A percentile compares a stretch with the other conserved stretches of the same genome.
These are phyloP conservation scores for Tricholoma hemisulphureum DNA, from an alignment of 768 basidiomycete genomes.

Conservation along the genomic window DNA sequence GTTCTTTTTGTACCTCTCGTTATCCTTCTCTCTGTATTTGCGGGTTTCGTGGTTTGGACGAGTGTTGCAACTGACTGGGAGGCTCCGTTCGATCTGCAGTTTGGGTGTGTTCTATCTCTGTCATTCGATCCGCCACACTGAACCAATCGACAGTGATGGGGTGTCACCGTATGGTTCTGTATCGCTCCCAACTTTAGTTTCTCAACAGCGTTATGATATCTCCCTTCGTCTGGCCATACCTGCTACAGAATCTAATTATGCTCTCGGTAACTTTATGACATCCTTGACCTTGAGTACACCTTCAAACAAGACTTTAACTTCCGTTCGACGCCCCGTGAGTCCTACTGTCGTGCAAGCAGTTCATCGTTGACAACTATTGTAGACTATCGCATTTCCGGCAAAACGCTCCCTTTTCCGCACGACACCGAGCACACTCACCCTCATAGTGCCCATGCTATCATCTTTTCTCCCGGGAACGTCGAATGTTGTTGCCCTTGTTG, in stretches of 20 bases:
- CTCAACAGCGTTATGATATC: conserved; percentile 73
- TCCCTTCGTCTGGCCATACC: conserved; percentile 67
- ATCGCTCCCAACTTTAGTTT: conserved; percentile 48
- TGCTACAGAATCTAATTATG: conserved; percentile 61
- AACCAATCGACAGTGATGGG: conserved; percentile 50
- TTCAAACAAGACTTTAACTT: conserved; percentile 61
- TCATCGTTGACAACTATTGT: background rate
- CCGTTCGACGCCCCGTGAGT: conserved; percentile 66
- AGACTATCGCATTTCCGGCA: conserved; percentile 62
- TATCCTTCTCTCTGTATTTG: conserved; percentile 56
- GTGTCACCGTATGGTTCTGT: conserved; percentile 60
- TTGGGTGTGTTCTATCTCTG: conserved; percentile 54
- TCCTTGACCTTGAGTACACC: conserved; percentile 56
- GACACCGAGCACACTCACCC: conserved; percentile 38
- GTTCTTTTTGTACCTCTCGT: conserved; percentile 61
- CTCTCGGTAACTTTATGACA: conserved; percentile 85
- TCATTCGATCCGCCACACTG: background rate
- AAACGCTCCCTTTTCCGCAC: conserved; percentile 39
- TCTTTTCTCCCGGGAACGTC: conserved; percentile 50
- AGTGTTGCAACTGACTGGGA: conserved; percentile 72
- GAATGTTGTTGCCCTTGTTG: conserved; percentile 55
- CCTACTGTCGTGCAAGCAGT: background rate
- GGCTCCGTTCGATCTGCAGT: conserved; percentile 67
- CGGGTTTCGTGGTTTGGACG: conserved; percentile 76
- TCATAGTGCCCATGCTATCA: conserved; percentile 58